Conservation (phyloP, 1,284 basidiomycete species). For the Xanthoconium separans region DNA sequence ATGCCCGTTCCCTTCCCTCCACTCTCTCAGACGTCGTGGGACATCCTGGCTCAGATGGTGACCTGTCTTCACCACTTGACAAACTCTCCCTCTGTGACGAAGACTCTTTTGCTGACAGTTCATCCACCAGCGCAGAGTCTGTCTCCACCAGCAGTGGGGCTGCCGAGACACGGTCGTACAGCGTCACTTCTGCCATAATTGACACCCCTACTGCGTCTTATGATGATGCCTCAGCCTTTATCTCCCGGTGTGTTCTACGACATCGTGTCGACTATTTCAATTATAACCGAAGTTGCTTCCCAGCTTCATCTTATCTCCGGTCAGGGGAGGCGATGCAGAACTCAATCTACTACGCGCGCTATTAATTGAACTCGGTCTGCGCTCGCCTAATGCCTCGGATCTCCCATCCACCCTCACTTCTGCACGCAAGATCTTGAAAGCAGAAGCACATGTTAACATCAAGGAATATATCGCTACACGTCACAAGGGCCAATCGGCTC, state of each 20-base stretch:
- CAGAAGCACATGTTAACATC: conserved; percentile 66
- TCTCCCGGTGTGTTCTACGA: conserved; percentile 23
- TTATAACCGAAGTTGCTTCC: not conserved
- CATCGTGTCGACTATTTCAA: not conserved
- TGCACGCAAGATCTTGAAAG: conserved; percentile 63
- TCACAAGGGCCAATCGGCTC: conserved; percentile 57
- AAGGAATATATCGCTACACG: conserved; percentile 70
- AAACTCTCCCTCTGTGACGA: conserved; percentile 14
- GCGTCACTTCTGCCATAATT: conserved; percentile 1
- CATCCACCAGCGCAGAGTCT: conserved; percentile 9
- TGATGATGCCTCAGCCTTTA: conserved; percentile 29
- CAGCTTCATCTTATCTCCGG: conserved; percentile 26
- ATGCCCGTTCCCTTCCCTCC: conserved; percentile 15
- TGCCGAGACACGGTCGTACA: conserved; percentile 2
- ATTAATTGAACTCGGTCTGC: conserved; percentile 55
- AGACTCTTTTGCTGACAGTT: conserved; percentile 6
- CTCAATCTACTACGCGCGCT: conserved; percentile 52
- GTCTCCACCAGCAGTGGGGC: not conserved
- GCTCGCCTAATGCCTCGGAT: conserved; percentile 33
- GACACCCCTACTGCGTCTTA: conserved; percentile 21
- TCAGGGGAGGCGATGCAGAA: conserved; percentile 39
- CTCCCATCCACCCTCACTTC: conserved; percentile 59
- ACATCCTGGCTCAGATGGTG: conserved; percentile 11
- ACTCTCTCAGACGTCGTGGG: conserved; percentile 11
- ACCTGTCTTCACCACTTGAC: conserved; percentile 14